Evolutionary conservation across 345 rosid genomes (phyloP), one percentile per base, ranked within the genome.

Genomic region (Sonneratia caseolaris): DNA sequence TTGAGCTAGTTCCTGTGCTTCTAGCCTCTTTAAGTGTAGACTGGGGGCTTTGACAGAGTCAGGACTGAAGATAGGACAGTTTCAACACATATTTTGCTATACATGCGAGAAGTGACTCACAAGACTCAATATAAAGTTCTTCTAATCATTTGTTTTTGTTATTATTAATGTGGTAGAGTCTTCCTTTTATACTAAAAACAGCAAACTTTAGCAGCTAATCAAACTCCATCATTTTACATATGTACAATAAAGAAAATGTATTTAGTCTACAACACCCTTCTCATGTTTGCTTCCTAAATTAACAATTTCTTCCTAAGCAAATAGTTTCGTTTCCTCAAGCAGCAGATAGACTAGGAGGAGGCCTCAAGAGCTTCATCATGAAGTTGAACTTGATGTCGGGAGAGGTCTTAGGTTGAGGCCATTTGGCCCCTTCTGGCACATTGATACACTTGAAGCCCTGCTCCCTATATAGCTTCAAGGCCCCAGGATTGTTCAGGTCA

Each of bases 381-480:
- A 95, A 89, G 82, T 47, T 77, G 79, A 89, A 90, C 70, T 80
- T 83, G 36, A 86, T 38, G 75, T 88, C 92, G 0, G 91, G 92
- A 3, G 94, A 74, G 15, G 85, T 88, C 84, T 73, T 88, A 0
- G 96, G 99, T 59, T 76, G 78, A 1, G 97, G 97, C 97, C 97
- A 92, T 69, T 80, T 86, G 18, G 97, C 96, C 67, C 94, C 92
- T 74, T 86, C 91, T 0, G 97, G 94, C 57, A 86, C 91, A 81
- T 84, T 85, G 15, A 95, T 80, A 75, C 81, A 80, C 77, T 80
- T 89, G 77, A 84, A 92, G 66, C 97, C 93, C 79, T 82, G 92
- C 70, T 86, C 85, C 82, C 74, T 84, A 83, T 95, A 92, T 70
- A 95, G 84, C 77, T 84, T 90, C 15, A 77, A 75, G 0, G 99